phyloP scores from a whole-genome alignment of 2,329 filamentous ascomycete genomes.

The Trichoderma sp. region DNA sequence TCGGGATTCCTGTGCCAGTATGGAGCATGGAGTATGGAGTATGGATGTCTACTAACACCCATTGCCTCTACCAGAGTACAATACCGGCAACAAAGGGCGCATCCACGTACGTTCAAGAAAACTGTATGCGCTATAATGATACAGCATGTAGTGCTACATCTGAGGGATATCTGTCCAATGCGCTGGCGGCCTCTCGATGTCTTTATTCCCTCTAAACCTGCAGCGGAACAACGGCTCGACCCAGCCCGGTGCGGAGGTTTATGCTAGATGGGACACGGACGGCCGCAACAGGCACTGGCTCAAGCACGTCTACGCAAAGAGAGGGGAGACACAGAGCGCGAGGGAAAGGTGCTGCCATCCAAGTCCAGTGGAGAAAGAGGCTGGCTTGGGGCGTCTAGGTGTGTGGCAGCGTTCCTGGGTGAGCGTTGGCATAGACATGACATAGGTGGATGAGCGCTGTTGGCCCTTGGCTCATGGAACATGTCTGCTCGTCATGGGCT shows the following conservation, averaged over 20 bases:
- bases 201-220: conserved; percentile 3
- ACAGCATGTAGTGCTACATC: neutral
- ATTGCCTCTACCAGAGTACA: neutral
- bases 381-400: neutral
- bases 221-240: conserved; percentile 15
- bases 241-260: conserved; percentile 3
- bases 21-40: neutral
- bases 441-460: conserved; percentile 2
- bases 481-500: neutral
- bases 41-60: neutral
- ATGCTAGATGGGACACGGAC: neutral
- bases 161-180: conserved; percentile 13
- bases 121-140: neutral
- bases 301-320: neutral
- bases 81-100: neutral
- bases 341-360: neutral
- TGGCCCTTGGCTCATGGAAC: neutral
- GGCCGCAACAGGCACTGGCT: neutral
- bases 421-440: neutral
- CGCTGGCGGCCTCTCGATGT: neutral
- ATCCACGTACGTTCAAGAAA: neutral
- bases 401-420: neutral
- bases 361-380: neutral
- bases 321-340: neutral
- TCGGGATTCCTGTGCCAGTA: neutral